Base-by-base conservation (phyloP, 1,284 basidiomycete genomes). In the Coniophora puteana region DNA sequence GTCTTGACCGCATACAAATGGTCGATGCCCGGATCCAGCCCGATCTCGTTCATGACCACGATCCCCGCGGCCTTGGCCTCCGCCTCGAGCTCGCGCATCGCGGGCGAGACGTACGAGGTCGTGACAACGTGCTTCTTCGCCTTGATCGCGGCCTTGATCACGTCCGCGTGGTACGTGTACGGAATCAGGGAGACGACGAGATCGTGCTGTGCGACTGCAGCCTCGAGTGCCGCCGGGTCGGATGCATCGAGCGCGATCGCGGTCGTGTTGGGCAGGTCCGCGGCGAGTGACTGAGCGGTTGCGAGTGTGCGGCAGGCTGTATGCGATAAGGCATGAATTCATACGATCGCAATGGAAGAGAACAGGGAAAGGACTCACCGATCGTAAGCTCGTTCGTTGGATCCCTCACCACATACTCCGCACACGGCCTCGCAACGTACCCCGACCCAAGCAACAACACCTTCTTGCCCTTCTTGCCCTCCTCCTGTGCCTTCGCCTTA, bases 1-100 rank as follows among this genome's bases (percentile, higher is more conserved):
- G 88, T 94, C 80, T 98, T 98, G 69, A 99, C 78, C 29, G 96
- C 95, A 68, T 95, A 98, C 45, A 98, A 68, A 65, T 94, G 92
- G 65, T 94, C 92, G 51, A 94, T 90, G 55, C 93, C 93, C 33
- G 93, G 93, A 66, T 97, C 94, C 23, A 99, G 78, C 49, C 95
- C 95, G 54, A 99, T 93, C 74, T 99, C 95, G 69, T 99, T 99
- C 78, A 99, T 79, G 49, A 97, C 91, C 41, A 93, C 76, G 59
- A 99, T 93, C 14, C 94, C 95, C 2, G 93, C 93, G 50, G 83
- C 78, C 69, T 89, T 88, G 51, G 80, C 90, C 49, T 83, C 84
- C 42, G 76, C 78, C 52, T 98, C 87, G 27, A 99, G 80, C 51
- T 80, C 93, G 47, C 80, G 83, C 80, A 99, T 95, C 12, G 86